Base-by-base conservation (phyloP, 768 basidiomycete species). In the Coprinopsis marcescibilis region DNA sequence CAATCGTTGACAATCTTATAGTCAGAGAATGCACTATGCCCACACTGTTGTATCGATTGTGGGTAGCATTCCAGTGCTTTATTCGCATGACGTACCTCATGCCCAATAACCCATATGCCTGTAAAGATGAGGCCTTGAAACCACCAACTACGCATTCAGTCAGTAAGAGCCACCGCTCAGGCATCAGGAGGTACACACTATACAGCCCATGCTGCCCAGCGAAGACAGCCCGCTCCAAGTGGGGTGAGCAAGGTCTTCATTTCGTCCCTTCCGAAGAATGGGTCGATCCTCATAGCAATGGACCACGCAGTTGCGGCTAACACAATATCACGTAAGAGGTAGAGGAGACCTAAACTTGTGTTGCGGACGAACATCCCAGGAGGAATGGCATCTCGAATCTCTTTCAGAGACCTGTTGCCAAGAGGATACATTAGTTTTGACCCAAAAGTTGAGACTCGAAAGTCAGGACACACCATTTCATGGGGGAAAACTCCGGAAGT, bases 51-150 rank as follows among this genome's bases (percentile, higher is more conserved):
- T n/a, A 14, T 30, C 23, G 48, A 24, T n/a, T n/a, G n/a, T n/a
- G n/a, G n/a, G n/a, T n/a, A n/a, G n/a, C n/a, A n/a, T n/a, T n/a
- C n/a, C n/a, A n/a, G n/a, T n/a, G n/a, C n/a, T n/a, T n/a, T n/a
- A n/a, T n/a, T n/a, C n/a, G n/a, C n/a, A n/a, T 19, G 21, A 15
- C 32, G 29, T 44, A 75, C 76, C 60, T 80, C 78, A 49, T 80
- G 78, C 15, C 78, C 78, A 35, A 80, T 76, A 25, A 78, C 76
- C 77, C 77, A 80, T 29, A 78, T 67, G 6, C 77, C 78, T 3
- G 76, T 76, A 48, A 78, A 73, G 25, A 76, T 70, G 15, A 78
- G 66, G 12, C 76, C 76, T 58, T 80, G 78, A 56, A 78, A 77
- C 78, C 77, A 80, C 76, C 77, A 80, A 54, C 76, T 77, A 45